These are phyloP conservation scores for Eucalyptus fibrosa DNA, from an alignment of 345 rosid species.

Conservation along the genomic window DNA sequence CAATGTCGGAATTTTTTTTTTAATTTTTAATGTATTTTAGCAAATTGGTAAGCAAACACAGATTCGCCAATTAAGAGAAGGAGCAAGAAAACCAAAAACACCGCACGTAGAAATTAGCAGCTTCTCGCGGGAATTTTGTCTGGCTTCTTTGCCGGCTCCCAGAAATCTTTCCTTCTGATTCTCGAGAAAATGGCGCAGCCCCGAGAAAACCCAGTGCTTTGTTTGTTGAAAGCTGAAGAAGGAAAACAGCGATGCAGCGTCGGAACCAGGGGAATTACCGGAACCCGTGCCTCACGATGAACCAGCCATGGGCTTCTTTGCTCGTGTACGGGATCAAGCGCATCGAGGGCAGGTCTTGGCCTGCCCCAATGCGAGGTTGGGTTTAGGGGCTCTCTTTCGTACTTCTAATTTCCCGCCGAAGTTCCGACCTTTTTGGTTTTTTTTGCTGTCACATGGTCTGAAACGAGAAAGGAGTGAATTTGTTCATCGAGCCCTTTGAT, in stretches of 20 bases:
- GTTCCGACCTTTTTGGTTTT: not conserved
- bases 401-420: not conserved
- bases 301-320: not conserved
- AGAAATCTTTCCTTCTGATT: not conserved
- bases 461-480: not conserved
- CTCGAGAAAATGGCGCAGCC: not conserved
- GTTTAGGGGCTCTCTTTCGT: not conserved
- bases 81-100: too few relatives aligned
- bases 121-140: not conserved
- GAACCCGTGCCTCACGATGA: not conserved
- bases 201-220: not conserved
- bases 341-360: conserved; percentile 88
- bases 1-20: too few relatives aligned
- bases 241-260: not conserved
- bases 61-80: too few relatives aligned
- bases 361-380: conserved; percentile 22
- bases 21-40: too few relatives aligned
- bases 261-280: conserved; percentile 20
- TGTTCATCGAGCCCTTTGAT: not conserved
- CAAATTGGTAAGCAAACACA: too few relatives aligned
- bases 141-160: conserved; percentile 32
- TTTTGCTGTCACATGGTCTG: not conserved
- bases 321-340: conserved; percentile 80
- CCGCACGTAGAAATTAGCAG: not conserved
- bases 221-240: not conserved